These are phyloP conservation scores for Phytophthora aleatoria DNA, from an alignment of 352 stramenopile species.

Conservation along the genomic window DNA sequence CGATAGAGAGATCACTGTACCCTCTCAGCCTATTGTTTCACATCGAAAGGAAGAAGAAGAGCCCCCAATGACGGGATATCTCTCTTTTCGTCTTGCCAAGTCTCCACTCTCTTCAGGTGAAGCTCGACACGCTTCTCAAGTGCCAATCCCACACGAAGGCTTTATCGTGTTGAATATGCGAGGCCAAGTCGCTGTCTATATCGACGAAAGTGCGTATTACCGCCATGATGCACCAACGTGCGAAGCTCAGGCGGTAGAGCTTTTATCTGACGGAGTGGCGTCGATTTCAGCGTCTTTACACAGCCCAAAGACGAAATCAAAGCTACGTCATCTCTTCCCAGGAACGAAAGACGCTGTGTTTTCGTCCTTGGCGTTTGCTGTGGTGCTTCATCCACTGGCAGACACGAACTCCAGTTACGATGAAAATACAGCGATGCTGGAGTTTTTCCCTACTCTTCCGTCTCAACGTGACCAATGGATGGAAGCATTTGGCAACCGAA, in stretches of 20 bases:
- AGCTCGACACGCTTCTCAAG: conserved; percentile 21
- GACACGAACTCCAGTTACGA: conserved; percentile 15
- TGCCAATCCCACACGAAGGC: conserved; percentile 24
- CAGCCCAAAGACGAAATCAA: conserved; percentile 28
- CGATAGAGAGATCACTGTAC: background rate
- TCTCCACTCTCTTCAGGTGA: conserved; percentile 17
- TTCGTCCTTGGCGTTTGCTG: conserved; percentile 24
- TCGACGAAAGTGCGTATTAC: conserved; percentile 54
- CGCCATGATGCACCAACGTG: conserved; percentile 23
- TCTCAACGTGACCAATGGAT: conserved; percentile 52
- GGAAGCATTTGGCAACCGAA: conserved; percentile 37
- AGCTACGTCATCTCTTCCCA: conserved; percentile 27
- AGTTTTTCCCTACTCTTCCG: conserved; percentile 45
- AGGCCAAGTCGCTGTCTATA: conserved; percentile 42
- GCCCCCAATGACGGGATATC: conserved; percentile 32
- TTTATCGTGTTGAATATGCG: conserved; percentile 46
- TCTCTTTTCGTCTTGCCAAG: conserved; percentile 23
- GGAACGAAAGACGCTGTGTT: conserved; percentile 11
- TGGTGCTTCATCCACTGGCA: conserved; percentile 26
- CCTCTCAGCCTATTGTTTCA: background rate
- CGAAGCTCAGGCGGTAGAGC: conserved; percentile 39
- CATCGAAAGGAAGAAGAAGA: conserved; percentile 25
- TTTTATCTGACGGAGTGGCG: conserved; percentile 28
- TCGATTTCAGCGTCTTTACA: conserved; percentile 16
- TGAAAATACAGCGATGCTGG: conserved; percentile 26